phyloP scores from a whole-genome alignment of 1,139 yeast genomes.

The Starmera stellimalicola region DNA sequence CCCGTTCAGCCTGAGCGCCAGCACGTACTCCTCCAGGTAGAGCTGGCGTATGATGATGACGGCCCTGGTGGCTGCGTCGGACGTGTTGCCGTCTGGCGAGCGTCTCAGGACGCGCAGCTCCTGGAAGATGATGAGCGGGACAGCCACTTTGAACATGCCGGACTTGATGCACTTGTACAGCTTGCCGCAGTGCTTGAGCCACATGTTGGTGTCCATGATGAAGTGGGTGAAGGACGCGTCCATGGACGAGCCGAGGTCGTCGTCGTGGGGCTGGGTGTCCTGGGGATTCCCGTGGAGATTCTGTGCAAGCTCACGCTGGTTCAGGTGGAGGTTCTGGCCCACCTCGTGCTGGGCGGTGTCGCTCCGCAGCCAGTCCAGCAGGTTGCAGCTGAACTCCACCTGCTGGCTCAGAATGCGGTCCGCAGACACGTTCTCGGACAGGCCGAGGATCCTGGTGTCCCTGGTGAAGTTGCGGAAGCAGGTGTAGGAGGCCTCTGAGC shows the following conservation, averaged over 20 bases:
- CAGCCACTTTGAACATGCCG: conserved; percentile 45
- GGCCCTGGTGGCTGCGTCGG: conserved; percentile 76
- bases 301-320: too few species aligned
- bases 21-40: conserved; percentile 47
- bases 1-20: conserved; percentile 55
- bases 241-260: conserved; percentile 33
- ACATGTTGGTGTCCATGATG: conserved; percentile 68
- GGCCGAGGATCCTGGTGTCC: conserved; percentile 3
- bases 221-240: conserved; percentile 40
- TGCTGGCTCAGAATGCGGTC: background rate
- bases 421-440: background rate
- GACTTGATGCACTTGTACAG: conserved; percentile 60
- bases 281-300: too few species aligned
- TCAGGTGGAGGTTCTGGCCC: too few species aligned
- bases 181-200: conserved; percentile 76
- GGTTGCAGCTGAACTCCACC: too few species aligned
- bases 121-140: conserved; percentile 72
- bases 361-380: too few species aligned
- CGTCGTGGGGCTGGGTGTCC: too few species aligned
- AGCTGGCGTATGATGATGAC: conserved; percentile 65
- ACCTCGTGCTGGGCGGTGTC: too few species aligned
- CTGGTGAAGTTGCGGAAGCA: conserved; percentile 4
- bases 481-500: background rate
- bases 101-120: conserved; percentile 67
- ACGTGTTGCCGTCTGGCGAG: conserved; percentile 64